These are phyloP conservation scores for Medicago arabica DNA, from an alignment of 306 rosid genomes.

Conservation along the genomic window DNA sequence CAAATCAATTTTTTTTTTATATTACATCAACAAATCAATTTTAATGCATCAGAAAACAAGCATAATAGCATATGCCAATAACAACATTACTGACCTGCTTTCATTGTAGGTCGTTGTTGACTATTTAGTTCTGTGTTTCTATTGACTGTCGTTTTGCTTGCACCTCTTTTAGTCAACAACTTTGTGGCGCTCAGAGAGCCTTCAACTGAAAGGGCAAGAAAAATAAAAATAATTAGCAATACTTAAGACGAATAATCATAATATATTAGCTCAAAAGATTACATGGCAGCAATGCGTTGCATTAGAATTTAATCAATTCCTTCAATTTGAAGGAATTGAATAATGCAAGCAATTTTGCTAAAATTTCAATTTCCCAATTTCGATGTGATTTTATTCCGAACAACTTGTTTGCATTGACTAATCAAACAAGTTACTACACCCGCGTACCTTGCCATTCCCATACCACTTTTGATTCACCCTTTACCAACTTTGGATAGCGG, in stretches of 20 bases:
- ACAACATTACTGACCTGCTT: slow-evolving; percentile 57
- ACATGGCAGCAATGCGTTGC: not conserved
- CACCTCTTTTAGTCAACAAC: slow-evolving; percentile 52
- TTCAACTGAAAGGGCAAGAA: slow-evolving; percentile 61
- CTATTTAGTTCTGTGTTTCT: slow-evolving; percentile 36
- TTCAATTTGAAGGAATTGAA: slow-evolving; percentile 14
- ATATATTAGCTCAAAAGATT: slow-evolving; percentile 18
- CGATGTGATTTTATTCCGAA: slow-evolving; percentile 8
- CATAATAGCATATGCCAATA: not conserved
- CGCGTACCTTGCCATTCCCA: slow-evolving; percentile 90
- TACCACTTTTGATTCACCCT: slow-evolving; percentile 89
- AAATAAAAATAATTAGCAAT: slow-evolving; percentile 1
- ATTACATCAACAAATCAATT: slow-evolving; percentile 19
- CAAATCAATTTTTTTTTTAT: not conserved
- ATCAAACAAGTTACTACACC: slow-evolving; percentile 6
- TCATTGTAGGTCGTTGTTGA: slow-evolving; percentile 39
- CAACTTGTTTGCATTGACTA: slow-evolving; percentile 18
- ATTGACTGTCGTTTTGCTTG: slow-evolving; percentile 45
- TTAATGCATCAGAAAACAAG: slow-evolving; percentile 34
- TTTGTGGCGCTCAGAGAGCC: slow-evolving; percentile 83
- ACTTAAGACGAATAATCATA: slow-evolving; percentile 13
- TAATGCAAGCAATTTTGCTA: not conserved
- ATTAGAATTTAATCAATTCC: slow-evolving; percentile 10
- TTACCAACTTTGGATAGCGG: slow-evolving; percentile 83
- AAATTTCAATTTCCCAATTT: not conserved